These are phyloP conservation scores for Tolypocladium cylindrosporum DNA, from an alignment of 2,329 filamentous ascomycete species.

Conservation along the genomic window DNA sequence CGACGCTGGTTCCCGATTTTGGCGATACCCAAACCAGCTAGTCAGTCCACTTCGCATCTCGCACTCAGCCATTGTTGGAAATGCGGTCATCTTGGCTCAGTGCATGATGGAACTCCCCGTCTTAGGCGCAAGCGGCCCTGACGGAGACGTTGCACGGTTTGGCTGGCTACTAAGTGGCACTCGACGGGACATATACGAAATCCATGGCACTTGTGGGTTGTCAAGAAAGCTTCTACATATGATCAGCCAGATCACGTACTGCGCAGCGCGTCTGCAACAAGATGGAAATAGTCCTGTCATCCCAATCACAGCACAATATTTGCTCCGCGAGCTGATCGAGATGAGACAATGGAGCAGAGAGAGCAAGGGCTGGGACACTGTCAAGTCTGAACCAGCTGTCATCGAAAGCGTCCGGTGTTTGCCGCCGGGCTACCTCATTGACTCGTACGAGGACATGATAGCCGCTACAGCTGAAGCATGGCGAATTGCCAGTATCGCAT, in stretches of 20 bases:
- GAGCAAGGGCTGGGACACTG: conserved; percentile 11
- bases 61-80: conserved; percentile 29
- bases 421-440: conserved; percentile 14
- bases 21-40: conserved; percentile 21
- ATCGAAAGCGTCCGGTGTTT: conserved; percentile 19
- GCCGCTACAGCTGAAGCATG: conserved; percentile 30
- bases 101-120: conserved; percentile 24
- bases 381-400: conserved; percentile 5
- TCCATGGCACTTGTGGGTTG: conserved; percentile 31
- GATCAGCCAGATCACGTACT: conserved; percentile 27
- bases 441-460: conserved; percentile 23
- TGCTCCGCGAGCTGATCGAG: conserved; percentile 16
- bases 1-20: conserved; percentile 27
- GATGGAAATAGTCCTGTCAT: conserved; percentile 20
- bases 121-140: conserved; percentile 15
- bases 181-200: conserved; percentile 22
- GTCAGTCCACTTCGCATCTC: conserved; percentile 22
- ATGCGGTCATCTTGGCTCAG: conserved; percentile 28
- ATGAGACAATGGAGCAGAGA: conserved; percentile 27
- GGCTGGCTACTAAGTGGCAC: conserved; percentile 28
- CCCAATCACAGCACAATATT: conserved; percentile 17
- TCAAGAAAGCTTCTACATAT: conserved; percentile 27
- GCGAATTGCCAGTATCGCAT: conserved; percentile 27
- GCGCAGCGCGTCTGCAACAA: conserved; percentile 22
- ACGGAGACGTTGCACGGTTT: conserved; percentile 21